Evolutionary conservation across 2,329 filamentous ascomycete species (phyloP).

Genomic region (Alternaria metachromatica): DNA sequence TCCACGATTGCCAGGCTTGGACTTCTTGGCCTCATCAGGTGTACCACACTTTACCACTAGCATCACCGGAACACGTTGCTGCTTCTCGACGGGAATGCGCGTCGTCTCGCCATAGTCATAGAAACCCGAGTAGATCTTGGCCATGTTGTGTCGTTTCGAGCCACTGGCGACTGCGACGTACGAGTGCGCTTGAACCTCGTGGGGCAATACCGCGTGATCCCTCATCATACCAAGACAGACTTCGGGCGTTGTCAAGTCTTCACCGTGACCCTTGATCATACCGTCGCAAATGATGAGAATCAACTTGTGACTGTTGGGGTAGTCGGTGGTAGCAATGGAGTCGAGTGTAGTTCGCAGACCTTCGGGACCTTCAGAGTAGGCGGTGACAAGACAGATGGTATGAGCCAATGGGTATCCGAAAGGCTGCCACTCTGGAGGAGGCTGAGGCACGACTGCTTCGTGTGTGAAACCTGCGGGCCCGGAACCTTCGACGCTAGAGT

Average conservation of each 20-base stretch:
- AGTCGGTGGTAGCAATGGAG: constrained; percentile 96
- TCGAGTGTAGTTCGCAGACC: constrained; percentile 93
- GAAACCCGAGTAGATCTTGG: constrained; percentile 96
- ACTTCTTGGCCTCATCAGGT: constrained; percentile 77
- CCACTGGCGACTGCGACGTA: constrained; percentile 97
- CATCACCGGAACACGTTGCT: constrained; percentile 98
- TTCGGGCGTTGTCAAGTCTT: constrained; percentile 85
- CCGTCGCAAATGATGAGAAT: constrained; percentile 97
- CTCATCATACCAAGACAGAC: constrained; percentile 93
- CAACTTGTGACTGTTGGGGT: constrained; percentile 98
- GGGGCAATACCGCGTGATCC: constrained; percentile 78
- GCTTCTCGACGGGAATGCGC: constrained; percentile 79
- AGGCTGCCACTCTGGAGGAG: constrained; percentile 95
- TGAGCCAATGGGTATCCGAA: constrained; percentile 96
- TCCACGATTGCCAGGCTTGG: constrained; percentile 95
- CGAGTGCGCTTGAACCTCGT: constrained; percentile 88
- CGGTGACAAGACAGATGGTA: constrained; percentile 91
- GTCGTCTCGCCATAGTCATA: constrained; percentile 92
- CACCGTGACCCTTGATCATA: constrained; percentile 95
- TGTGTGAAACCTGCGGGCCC: constrained; percentile 96
- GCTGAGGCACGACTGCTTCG: constrained; percentile 93
- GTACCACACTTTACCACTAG: constrained; percentile 95
- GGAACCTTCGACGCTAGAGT: constrained; percentile 69
- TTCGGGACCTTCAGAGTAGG: constrained; percentile 94
- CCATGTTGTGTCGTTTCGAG: constrained; percentile 99